Evolutionary conservation across 345 rosid genomes (phyloP), one percentile per base, ranked within the genome.

Genomic region (Aquilaria malaccensis): DNA sequence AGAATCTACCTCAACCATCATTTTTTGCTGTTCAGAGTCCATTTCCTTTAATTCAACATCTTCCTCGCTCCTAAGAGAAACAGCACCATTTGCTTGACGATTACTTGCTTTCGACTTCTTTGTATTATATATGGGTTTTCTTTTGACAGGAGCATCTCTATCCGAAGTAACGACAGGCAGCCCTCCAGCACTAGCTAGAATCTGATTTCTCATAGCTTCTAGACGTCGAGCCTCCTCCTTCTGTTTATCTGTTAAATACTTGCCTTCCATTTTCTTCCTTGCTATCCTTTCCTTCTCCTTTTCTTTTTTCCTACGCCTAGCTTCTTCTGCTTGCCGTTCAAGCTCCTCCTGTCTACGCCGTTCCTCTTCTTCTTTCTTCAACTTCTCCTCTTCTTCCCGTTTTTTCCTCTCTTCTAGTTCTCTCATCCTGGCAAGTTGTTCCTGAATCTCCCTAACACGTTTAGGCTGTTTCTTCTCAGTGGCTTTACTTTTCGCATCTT

Each of bases 391-490:
- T 68, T 86, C 89, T 77, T 94, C 99, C 77, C 76, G 81, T 64
- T 81, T 86, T 72, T 78, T 86, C 73, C 79, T 83, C 68, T 88
- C 97, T 66, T 84, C 96, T 0, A 83, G 71, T 77, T 90, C 99
- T 68, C 88, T 78, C 68, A 90, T 73, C 71, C 89, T 83, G 45
- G 86, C 89, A 70, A 94, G 78, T 31, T 83, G 86, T 78, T 94
- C 99, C 77, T 90, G 97, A 95, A 83, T 94, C 85, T 88, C 96
- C 73, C 96, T 86, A 46, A 94, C 96, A 77, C 86, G 95, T 78
- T 88, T 94, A 9, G 99, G 86, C 67, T 90, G 11, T 74, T 87
- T 94, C 81, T 92, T 92, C 52, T 88, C 98, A 6, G 87, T 80
- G 63, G 83, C 89, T 82, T 90, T 88, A 74, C 82, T 69, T 73